These are phyloP conservation scores for Cladosporium sp. DNA, from an alignment of 2,329 filamentous ascomycete species.

Conservation along the genomic window DNA sequence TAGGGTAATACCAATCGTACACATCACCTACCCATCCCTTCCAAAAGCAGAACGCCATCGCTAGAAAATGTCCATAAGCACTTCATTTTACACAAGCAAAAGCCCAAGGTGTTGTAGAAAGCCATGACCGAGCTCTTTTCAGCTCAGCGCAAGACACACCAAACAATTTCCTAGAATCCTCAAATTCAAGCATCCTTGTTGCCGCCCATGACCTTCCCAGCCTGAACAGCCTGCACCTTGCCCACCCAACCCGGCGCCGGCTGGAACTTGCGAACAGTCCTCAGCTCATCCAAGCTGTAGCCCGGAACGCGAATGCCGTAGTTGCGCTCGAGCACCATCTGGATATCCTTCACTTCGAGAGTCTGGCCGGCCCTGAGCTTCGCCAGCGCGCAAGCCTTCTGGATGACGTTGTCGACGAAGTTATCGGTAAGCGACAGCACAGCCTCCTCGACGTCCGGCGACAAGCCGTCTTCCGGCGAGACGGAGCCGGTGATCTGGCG, in stretches of 20 bases:
- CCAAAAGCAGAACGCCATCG: not conserved
- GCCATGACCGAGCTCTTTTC: not conserved
- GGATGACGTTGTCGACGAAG: conserved; percentile 89
- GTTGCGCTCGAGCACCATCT: conserved; percentile 59
- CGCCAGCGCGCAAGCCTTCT: conserved; percentile 82
- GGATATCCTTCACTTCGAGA: conserved; percentile 73
- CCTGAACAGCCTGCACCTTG: conserved; percentile 96
- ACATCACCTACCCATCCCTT: not conserved
- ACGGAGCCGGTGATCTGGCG: conserved; percentile 86
- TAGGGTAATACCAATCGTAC: not conserved
- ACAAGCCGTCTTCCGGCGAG: conserved; percentile 67
- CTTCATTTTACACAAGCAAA: not conserved
- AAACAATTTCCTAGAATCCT: not conserved
- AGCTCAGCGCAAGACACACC: not conserved
- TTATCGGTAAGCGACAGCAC: conserved; percentile 88
- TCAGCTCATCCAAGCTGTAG: conserved; percentile 89
- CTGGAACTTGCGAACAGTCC: conserved; percentile 90
- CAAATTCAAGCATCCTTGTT: conserved; percentile 29
- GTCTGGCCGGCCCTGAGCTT: conserved; percentile 90
- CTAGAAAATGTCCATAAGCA: not conserved
- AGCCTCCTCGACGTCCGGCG: conserved; percentile 94
- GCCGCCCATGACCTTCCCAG: conserved; percentile 71
- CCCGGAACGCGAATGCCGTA: conserved; percentile 82
- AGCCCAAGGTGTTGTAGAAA: not conserved
- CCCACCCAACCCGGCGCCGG: conserved; percentile 86